A percentile compares a stretch with the other conserved stretches of the same genome.
Conservation (phyloP, 306 rosid genomes). For the Medicago truncatula region MtrunA17r5.0-ANR NC_053042.1:33906001-33906500, state of each 20-base stretch:
- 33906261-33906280: conserved; percentile 94
- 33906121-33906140: conserved; percentile 11
- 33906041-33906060: background rate
- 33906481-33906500: conserved; percentile 49
- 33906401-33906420: conserved; percentile 66
- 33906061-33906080: background rate
- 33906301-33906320: conserved; percentile 75
- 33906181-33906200: conserved; percentile 74
- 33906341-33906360: conserved; percentile 36
- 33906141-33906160: conserved; percentile 34
- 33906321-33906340: conserved; percentile 39
- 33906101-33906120: conserved; percentile 19
- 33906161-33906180: conserved; percentile 26
- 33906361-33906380: conserved; percentile 24
- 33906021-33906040: conserved; percentile 21
- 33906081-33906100: conserved; percentile 20
- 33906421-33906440: conserved; percentile 45
- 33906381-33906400: conserved; percentile 84
- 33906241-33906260: conserved; percentile 99
- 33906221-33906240: conserved; percentile 92
- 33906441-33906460: conserved; percentile 55
- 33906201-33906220: conserved; percentile 98
- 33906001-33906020: background rate
- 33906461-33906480: conserved; percentile 47
- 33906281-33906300: conserved; percentile 98